Evolutionary conservation across 176 grass and related monocot species (phyloP), one percentile per base, ranked within the genome.

Genomic region (Musa beccarii): DNA sequence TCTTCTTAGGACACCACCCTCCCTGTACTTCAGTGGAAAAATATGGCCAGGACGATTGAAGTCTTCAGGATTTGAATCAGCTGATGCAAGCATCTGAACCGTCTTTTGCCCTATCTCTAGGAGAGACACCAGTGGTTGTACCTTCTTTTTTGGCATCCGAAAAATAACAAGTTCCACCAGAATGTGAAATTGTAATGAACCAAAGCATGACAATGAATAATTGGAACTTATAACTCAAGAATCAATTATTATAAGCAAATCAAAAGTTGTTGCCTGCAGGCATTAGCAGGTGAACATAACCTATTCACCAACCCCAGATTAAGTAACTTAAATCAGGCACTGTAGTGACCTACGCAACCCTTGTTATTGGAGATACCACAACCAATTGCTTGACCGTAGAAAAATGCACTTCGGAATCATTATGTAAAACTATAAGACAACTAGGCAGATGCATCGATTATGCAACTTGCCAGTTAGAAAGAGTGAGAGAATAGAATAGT

Each of bases 131-230:
- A 43, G 93, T 96, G 72, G 89, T 92, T 8, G 93, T 96, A 68
- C 90, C 93, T 57, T 88, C 89, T 86, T 96, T 96, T 86, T 96
- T 96, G 69, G 87, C 93, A 87, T 96, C 93, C 93, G 92, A 84
- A 75, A 57, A 57, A 57, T 66, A 43, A 43, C 3, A 43, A 43
- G 34, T 43, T 43, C 34, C 34, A 43, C 34, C 34, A 6, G 34
- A 43, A 5, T 6, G 34, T 43, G 6, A 43, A 6, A 0, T 34
- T 54, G 21, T 17, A 68, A 55, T 22, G 34, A 59, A 14, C 51
- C 10, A 1, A 54, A 75, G 51, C 51, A 80, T 54, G 61, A 25
- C 43, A 9, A 81, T 19, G 34, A 54, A 15, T 53, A 23, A 75
- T 23, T 8, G 26, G 55, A 34, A 50, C 62, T 61, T 49, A 73